Percentiles rank a stretch among this genome's conserved stretches.
These are phyloP conservation scores for Penicillium decumbens DNA, from an alignment of 2,329 filamentous ascomycete genomes.

Conservation along the genomic window DNA sequence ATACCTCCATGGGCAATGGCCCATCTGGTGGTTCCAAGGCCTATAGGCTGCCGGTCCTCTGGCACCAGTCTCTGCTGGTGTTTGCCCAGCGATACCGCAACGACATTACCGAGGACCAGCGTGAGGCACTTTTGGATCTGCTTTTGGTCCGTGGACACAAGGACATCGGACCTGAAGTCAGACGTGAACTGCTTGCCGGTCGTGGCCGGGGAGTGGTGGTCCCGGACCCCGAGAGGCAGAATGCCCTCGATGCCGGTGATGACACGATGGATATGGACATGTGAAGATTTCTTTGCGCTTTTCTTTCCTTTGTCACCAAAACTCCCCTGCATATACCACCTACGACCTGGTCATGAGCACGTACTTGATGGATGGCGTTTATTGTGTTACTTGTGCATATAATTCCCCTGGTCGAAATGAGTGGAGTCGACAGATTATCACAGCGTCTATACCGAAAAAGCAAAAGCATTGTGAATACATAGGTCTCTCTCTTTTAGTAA, in stretches of 20 bases:
- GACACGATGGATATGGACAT: conserved; percentile 79
- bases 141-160: conserved; percentile 79
- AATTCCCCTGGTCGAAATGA: conserved; percentile 19
- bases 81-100: conserved; percentile 95
- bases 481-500: not conserved
- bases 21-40: conserved; percentile 48
- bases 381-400: conserved; percentile 21
- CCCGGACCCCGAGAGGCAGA: conserved; percentile 50
- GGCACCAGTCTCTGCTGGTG: conserved; percentile 88
- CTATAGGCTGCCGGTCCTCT: conserved; percentile 77
- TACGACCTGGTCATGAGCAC: conserved; percentile 26
- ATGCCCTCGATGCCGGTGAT: conserved; percentile 63
- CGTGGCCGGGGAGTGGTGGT: conserved; percentile 71
- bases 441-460: conserved; percentile 7
- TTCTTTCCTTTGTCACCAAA: conserved; percentile 9
- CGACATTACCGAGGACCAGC: conserved; percentile 91
- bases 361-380: conserved; percentile 25
- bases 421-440: conserved; percentile 11
- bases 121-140: conserved; percentile 84
- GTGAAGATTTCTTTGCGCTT: conserved; percentile 19
- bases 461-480: conserved; percentile 8
- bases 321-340: conserved; percentile 20
- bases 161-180: conserved; percentile 83
- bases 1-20: conserved; percentile 47
- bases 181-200: conserved; percentile 81